Conservation (phyloP, 208 protist species). For the Leishmania lainsoni region DNA sequence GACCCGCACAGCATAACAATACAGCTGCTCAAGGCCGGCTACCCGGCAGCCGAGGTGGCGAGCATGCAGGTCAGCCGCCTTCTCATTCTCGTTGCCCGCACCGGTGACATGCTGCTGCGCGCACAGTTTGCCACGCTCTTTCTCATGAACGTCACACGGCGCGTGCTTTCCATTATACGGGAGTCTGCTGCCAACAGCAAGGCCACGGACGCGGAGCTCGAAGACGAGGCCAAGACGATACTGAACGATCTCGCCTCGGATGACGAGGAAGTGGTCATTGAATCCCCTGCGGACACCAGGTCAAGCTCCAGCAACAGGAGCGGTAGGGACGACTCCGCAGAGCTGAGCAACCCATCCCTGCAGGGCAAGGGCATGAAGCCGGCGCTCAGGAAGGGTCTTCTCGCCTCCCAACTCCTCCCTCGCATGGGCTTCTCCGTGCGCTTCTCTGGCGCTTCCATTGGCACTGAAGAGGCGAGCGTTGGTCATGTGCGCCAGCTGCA, state of each 20-base stretch:
- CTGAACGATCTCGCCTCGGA: slow-evolving; percentile 39
- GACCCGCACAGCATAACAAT: slow-evolving; percentile 32
- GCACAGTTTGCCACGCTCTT: slow-evolving; percentile 75
- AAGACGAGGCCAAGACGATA: slow-evolving; percentile 44
- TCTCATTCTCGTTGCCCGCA: slow-evolving; percentile 56
- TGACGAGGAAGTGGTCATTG: background rate
- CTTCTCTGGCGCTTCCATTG: slow-evolving; percentile 21
- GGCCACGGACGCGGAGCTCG: slow-evolving; percentile 49
- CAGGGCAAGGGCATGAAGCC: slow-evolving; percentile 10
- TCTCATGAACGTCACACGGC: slow-evolving; percentile 85
- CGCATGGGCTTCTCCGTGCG: slow-evolving; percentile 34
- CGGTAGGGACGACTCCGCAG: slow-evolving; percentile 9
- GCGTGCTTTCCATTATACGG: slow-evolving; percentile 80
- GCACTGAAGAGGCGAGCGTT: background rate
- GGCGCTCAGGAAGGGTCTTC: slow-evolving; percentile 9
- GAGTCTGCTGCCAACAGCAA: slow-evolving; percentile 52
- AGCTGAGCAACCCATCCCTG: background rate
- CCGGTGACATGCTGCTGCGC: slow-evolving; percentile 60
- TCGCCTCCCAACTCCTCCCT: background rate
- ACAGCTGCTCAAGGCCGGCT: slow-evolving; percentile 47
- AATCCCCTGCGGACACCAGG: background rate
- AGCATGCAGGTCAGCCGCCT: slow-evolving; percentile 56
- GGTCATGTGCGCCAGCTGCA: slow-evolving; percentile 11
- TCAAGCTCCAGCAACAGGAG: slow-evolving; percentile 9
- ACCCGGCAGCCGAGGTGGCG: slow-evolving; percentile 53